Evolutionary conservation across 1,284 basidiomycete genomes (phyloP).

Genomic region (Cryptococcus sp.): DNA sequence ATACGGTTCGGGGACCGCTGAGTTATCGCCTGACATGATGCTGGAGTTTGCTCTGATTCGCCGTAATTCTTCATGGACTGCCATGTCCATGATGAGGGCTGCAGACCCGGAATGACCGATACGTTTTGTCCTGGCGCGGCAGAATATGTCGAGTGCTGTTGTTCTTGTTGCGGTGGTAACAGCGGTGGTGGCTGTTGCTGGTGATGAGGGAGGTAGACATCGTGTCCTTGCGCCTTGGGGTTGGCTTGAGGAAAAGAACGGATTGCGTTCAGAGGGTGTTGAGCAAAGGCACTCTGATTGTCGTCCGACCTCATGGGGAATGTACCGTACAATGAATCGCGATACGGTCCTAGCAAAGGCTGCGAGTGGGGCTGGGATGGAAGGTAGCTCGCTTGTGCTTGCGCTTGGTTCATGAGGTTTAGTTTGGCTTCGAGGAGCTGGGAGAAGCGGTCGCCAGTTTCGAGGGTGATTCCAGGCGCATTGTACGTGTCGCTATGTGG

Average conservation of each 20-base stretch:
- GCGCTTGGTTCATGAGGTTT: slow-evolving; percentile 12
- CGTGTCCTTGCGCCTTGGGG: too few species aligned
- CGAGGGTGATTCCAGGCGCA: slow-evolving; percentile 17
- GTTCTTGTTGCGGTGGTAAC: neutral
- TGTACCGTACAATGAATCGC: too few species aligned
- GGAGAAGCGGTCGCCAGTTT: slow-evolving; percentile 32
- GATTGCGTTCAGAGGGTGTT: neutral
- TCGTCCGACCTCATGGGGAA: neutral
- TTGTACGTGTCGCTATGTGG: slow-evolving; percentile 14
- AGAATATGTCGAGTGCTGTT: neutral
- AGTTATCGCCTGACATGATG: neutral
- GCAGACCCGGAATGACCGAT: neutral
- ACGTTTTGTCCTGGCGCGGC: neutral
- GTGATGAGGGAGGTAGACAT: neutral
- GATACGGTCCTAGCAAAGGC: too few species aligned
- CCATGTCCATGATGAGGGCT: too few species aligned
- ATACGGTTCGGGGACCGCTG: neutral
- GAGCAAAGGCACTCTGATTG: neutral
- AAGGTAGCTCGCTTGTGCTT: neutral
- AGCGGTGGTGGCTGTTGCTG: neutral
- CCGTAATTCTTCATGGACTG: too few species aligned
- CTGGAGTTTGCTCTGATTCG: neutral
- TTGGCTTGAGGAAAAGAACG: neutral
- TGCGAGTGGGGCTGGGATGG: neutral
- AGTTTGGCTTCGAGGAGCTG: slow-evolving; percentile 37